These are phyloP conservation scores for Cadophora sp. DNA, from an alignment of 2,329 filamentous ascomycete genomes.

Conservation along the genomic window DNA sequence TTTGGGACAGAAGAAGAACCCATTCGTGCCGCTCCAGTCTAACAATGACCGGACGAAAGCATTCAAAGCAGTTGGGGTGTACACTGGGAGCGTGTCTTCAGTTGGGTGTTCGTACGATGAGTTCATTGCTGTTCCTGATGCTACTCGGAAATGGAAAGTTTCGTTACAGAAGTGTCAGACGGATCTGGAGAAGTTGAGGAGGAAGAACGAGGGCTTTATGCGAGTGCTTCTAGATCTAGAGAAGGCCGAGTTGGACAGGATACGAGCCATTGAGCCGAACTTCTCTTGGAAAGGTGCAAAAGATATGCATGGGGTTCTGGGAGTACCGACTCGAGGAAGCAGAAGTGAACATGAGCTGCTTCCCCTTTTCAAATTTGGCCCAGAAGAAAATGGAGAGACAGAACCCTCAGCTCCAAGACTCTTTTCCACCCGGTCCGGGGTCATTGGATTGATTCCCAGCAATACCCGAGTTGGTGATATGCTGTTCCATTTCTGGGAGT, in stretches of 20 bases:
- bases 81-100: constrained; percentile 15
- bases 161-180: constrained; percentile 10
- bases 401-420: constrained; percentile 5
- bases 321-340: neutral
- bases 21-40: neutral
- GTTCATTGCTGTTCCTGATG: constrained; percentile 18
- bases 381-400: neutral
- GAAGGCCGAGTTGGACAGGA: neutral
- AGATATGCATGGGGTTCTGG: neutral
- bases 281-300: constrained; percentile 15
- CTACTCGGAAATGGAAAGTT: constrained; percentile 18
- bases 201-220: constrained; percentile 23
- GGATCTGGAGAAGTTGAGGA: constrained; percentile 11
- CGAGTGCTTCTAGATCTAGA: constrained; percentile 16
- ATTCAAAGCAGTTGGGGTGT: constrained; percentile 9
- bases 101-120: constrained; percentile 23
- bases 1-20: neutral
- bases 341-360: neutral
- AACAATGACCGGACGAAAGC: constrained; percentile 1
- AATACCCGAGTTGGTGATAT: constrained; percentile 15
- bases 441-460: constrained; percentile 22
- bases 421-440: constrained; percentile 14
- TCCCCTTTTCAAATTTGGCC: constrained; percentile 8
- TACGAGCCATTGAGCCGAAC: neutral
- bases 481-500: constrained; percentile 22